Conservation (phyloP, 2,329 filamentous ascomycete species). For the Mariannaea sp. region DNA sequence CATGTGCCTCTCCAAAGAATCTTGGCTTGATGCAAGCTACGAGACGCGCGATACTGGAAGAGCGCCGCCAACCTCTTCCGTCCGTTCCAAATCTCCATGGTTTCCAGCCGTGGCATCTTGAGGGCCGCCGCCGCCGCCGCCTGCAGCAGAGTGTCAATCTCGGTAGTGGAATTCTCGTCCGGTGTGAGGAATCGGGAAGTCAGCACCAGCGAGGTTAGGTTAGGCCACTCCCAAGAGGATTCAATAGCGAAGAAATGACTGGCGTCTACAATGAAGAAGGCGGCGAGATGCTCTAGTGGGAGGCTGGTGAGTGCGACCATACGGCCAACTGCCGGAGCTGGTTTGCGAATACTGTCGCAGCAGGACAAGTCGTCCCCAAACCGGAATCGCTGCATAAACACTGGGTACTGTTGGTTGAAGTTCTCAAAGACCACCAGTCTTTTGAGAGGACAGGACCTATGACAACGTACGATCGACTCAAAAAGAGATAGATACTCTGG, state of each 20-base stretch:
- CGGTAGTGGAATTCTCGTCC: neutral
- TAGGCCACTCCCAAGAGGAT: neutral
- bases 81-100: neutral
- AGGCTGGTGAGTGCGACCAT: slow-evolving; percentile 37
- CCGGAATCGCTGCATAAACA: neutral
- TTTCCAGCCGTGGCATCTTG: neutral
- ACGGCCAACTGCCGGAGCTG: slow-evolving; percentile 31
- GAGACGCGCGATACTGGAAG: neutral
- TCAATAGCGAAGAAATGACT: neutral
- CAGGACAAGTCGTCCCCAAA: neutral
- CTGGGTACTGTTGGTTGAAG: slow-evolving; percentile 11
- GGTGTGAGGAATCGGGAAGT: neutral
- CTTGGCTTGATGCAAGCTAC: neutral
- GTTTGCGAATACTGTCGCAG: slow-evolving; percentile 18
- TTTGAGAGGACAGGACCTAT: neutral
- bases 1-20: slow-evolving; percentile 11
- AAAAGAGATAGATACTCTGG: neutral
- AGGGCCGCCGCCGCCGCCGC: neutral
- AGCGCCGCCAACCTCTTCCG: neutral
- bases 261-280: slow-evolving; percentile 39
- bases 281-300: slow-evolving; percentile 35
- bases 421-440: slow-evolving; percentile 14
- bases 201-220: neutral
- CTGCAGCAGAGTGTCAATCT: neutral
- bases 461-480: neutral